Evolutionary conservation across 768 basidiomycete genomes (phyloP).

Genomic region (Trametes gibbosa): DNA sequence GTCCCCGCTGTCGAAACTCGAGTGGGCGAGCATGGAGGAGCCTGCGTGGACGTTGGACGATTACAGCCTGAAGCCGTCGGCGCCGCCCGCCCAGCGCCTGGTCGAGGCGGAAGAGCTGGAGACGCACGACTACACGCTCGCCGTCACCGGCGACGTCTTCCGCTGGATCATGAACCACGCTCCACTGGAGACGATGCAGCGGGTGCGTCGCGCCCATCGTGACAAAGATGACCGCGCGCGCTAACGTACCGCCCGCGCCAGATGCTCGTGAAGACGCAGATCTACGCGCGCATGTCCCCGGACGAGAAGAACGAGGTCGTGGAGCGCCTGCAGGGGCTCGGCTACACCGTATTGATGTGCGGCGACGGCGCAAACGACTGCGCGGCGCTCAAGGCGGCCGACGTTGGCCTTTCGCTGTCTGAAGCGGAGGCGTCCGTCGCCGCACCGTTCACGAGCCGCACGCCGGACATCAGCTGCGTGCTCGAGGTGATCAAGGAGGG

Average conservation of each 20-base stretch:
- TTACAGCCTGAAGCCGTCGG: conserved; percentile 80
- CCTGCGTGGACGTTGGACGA: conserved; percentile 78
- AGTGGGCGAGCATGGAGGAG: conserved; percentile 95
- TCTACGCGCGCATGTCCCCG: conserved; percentile 98
- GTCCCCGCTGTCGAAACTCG: conserved; percentile 58
- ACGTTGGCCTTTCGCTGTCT: conserved; percentile 93
- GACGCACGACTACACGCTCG: conserved; percentile 87
- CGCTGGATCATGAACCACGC: conserved; percentile 98
- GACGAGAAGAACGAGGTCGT: conserved; percentile 99
- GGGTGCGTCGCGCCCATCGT: no score
- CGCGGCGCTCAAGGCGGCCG: conserved; percentile 96
- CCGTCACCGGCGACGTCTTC: conserved; percentile 93
- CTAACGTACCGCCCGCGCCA: conserved; percentile 34
- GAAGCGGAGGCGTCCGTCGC: conserved; percentile 99
- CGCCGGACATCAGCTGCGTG: conserved; percentile 93
- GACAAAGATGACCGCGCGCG: no score
- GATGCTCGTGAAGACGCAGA: conserved; percentile 97
- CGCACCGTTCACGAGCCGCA: conserved; percentile 93
- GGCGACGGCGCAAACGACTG: conserved; percentile 99
- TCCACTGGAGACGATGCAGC: conserved; percentile 88
- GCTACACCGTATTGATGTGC: conserved; percentile 97
- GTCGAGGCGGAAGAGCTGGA: conserved; percentile 70
- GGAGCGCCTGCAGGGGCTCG: conserved; percentile 87
- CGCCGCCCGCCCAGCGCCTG: conserved; percentile 67
- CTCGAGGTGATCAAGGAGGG: conserved; percentile 97